phyloP scores from a whole-genome alignment of 345 rosid genomes.

The Acer yangbiense region DNA sequence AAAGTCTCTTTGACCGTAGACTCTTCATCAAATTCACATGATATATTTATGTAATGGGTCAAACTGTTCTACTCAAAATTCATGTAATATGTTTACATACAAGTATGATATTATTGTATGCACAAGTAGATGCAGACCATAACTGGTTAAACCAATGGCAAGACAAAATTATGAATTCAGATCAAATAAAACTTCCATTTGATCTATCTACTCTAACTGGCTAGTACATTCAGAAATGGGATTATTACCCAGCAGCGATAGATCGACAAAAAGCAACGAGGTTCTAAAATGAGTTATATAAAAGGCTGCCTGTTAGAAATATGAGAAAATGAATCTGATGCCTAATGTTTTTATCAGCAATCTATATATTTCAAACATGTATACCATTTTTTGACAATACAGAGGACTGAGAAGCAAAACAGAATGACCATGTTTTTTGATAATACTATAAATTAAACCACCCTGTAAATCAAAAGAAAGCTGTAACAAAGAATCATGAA shows the following conservation, averaged over 20 bases:
- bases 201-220: too few species aligned
- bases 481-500: not conserved
- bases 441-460: not conserved
- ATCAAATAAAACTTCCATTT: not conserved
- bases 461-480: conserved; percentile 15
- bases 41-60: not conserved
- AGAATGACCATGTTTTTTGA: too few species aligned
- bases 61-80: not conserved
- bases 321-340: too few species aligned
- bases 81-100: not conserved
- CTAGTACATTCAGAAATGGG: not conserved
- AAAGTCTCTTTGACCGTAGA: not conserved
- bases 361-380: too few species aligned
- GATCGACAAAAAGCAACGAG: too few species aligned
- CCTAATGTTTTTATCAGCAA: too few species aligned
- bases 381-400: not conserved
- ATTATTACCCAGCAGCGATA: not conserved
- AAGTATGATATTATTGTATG: not conserved
- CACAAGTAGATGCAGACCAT: not conserved
- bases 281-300: too few species aligned
- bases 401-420: not conserved
- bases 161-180: too few species aligned
- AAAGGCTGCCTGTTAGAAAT: too few species aligned
- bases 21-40: not conserved
- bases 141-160: not conserved